These are phyloP conservation scores for Inonotus obliquus DNA, from an alignment of 1,284 basidiomycete genomes.

Conservation along the genomic window DNA sequence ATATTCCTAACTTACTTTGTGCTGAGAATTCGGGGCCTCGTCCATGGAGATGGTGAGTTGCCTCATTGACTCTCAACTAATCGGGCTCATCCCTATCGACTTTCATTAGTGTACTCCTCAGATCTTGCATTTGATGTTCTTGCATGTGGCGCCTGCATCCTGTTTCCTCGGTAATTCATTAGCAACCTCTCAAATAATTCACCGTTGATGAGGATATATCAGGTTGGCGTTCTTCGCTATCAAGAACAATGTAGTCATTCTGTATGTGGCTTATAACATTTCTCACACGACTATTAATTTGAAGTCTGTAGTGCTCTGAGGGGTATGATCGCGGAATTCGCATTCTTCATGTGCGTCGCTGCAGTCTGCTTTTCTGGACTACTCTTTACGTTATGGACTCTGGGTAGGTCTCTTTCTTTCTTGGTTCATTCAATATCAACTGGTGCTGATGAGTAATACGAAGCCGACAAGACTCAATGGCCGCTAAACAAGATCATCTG, in stretches of 20 bases:
- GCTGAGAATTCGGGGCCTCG: constrained; percentile 64
- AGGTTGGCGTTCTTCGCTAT: constrained; percentile 84
- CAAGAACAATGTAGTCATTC: constrained; percentile 76
- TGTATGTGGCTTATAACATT: constrained; percentile 43
- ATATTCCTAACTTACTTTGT: constrained; percentile 69
- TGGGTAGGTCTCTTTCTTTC: constrained; percentile 42
- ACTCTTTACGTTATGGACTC: constrained; percentile 77
- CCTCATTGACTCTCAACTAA: background rate
- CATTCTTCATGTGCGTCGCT: constrained; percentile 82
- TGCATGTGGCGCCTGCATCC: constrained; percentile 80
- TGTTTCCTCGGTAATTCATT: constrained; percentile 65
- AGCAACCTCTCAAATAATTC: background rate
- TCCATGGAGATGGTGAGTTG: constrained; percentile 44
- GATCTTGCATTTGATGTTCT: constrained; percentile 79
- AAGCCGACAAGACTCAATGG: constrained; percentile 51
- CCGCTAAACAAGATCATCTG: constrained; percentile 68
- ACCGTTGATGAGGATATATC: constrained; percentile 2
- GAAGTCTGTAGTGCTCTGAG: constrained; percentile 53
- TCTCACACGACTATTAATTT: constrained; percentile 10
- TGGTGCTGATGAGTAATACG: background rate
- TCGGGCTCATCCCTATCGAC: background rate
- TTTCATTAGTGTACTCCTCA: constrained; percentile 44
- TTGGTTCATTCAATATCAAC: background rate
- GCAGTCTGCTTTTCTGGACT: constrained; percentile 84
- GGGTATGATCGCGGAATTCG: constrained; percentile 59